Evolutionary conservation across 306 rosid genomes (phyloP), one percentile per base, ranked within the genome.

Genomic region (Cucurbita pepo): DNA sequence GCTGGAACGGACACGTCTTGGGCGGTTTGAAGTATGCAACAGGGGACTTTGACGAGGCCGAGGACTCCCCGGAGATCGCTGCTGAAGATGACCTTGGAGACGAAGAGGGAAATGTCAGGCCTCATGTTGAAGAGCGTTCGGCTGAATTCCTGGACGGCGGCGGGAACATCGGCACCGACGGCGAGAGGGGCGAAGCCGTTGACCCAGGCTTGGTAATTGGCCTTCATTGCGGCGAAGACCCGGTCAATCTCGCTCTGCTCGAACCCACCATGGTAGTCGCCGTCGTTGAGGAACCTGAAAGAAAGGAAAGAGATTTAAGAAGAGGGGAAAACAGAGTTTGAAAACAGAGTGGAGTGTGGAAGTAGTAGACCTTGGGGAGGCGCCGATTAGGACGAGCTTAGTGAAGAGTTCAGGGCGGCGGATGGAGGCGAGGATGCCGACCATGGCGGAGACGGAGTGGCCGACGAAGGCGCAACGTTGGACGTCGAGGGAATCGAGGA

Each of bases 371-470:
- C 95, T 83, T 0, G 99, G 97, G 8, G 97, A 91, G 51, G 99
- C 97, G 56, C 97, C 95, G 84, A 94, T 74, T 76, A 94, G 89
- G 82, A 94, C 56, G 82, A 94, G 99, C 79, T 91, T 94, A 66
- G 91, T 51, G 86, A 94, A 94, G 73, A 91, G 97, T 0, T 87
- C 83, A 4, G 99, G 97, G 52, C 95, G 90, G 76, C 89, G 90
- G 65, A 94, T 94, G 66, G 99, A 66, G 50, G 99, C 97, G 14
- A 91, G 78, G 79, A 91, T 90, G 12, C 96, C 99, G 79, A 86
- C 89, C 96, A 91, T 94, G 77, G 95, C 97, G 82, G 99, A 94
- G 83, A 94, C 86, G 14, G 99, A 94, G 87, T 94, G 99, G 48
- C 99, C 99, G 12, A 91, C 99, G 72, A 77, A 91, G 59, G 88